A percentile compares a stretch with the other conserved stretches of the same genome.
Evolutionary conservation across 169 alveolate genomes (phyloP).

Genomic region (Plasmodium cynomolgi): DNA sequence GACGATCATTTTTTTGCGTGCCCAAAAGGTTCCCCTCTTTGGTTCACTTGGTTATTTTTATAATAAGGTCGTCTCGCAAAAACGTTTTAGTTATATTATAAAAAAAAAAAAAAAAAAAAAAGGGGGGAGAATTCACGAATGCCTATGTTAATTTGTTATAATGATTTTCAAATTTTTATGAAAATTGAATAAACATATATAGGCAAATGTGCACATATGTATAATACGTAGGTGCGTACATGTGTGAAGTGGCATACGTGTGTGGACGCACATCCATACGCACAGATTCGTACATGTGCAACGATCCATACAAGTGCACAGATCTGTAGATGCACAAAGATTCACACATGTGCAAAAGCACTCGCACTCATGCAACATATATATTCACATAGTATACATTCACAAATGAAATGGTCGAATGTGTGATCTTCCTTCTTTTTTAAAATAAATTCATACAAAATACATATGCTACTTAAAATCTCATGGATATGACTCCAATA

Average conservation of each 20-base stretch:
- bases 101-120: conserved; percentile 10
- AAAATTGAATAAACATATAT: not conserved
- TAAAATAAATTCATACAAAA: not conserved
- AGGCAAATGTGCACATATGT: not conserved
- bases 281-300: not conserved
- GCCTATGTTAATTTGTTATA: conserved; percentile 8
- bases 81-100: not conserved
- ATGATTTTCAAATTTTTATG: conserved; percentile 29
- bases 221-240: not conserved
- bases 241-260: not conserved
- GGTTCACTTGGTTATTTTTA: conserved; percentile 3
- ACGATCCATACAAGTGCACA: not conserved
- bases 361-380: not conserved
- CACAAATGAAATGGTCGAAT: not conserved
- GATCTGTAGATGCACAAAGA: not conserved
- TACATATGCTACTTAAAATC: conserved; percentile 18
- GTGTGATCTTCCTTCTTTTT: not conserved
- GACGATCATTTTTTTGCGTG: not conserved
- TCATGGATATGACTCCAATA: not conserved
- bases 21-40: not conserved
- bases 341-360: not conserved
- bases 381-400: not conserved
- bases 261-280: not conserved
- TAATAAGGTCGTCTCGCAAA: not conserved
- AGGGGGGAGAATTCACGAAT: not conserved